phyloP scores from a whole-genome alignment of 192 early-diverging fungal genomes.

The Backusella tuberculispora region DNA sequence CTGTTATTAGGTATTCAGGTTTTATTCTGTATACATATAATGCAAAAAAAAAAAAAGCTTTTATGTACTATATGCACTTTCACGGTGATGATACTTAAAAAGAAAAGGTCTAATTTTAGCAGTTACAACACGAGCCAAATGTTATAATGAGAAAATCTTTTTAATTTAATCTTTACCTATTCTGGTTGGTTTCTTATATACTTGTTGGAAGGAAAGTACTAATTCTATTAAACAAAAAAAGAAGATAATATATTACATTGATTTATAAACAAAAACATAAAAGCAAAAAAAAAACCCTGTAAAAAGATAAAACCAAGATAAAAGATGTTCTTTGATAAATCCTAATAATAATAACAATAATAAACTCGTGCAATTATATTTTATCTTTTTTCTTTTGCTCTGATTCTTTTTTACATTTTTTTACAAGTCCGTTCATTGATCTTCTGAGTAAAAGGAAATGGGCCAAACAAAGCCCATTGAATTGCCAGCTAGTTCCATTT shows the following conservation, averaged over 20 bases:
- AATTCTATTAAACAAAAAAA: background rate
- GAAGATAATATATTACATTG: background rate
- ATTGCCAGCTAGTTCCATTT: background rate
- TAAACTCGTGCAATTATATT: background rate
- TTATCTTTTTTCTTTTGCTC: background rate
- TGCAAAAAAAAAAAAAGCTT: too few species aligned
- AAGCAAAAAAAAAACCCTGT: background rate
- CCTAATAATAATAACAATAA: background rate
- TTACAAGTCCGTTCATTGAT: background rate
- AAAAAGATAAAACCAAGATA: too few species aligned
- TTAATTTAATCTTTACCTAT: constrained; percentile 17
- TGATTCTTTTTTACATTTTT: background rate
- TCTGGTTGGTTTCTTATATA: background rate
- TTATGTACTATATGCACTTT: too few species aligned
- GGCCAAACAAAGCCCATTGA: background rate
- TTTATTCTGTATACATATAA: too few species aligned
- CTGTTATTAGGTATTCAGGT: too few species aligned
- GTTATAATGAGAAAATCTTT: background rate
- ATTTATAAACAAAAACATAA: background rate
- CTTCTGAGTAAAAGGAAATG: constrained; percentile 14
- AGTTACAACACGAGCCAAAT: constrained; percentile 1
- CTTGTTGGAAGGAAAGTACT: background rate
- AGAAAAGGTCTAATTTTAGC: background rate
- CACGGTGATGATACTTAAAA: too few species aligned
- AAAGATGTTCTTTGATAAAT: too few species aligned